Evolutionary conservation across 371 early-diverging fungal species (phyloP).

Genomic region (Umbelopsis sp.): DNA sequence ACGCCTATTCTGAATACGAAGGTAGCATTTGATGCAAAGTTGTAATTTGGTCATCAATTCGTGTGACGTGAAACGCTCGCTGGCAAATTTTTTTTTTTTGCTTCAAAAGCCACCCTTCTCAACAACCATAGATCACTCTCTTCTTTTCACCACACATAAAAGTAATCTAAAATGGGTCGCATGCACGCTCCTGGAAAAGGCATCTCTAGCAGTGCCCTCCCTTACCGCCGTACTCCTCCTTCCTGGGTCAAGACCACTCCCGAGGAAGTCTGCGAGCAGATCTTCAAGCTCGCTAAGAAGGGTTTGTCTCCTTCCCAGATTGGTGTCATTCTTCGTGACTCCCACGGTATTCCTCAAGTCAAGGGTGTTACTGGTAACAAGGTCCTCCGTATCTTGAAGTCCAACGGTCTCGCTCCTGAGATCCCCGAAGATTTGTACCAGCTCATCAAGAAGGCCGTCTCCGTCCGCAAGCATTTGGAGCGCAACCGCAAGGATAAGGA

Average conservation of each 20-base stretch:
- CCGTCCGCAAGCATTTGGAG: slow-evolving; percentile 99
- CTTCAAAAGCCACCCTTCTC: neutral
- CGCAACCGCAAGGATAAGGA: slow-evolving; percentile 99
- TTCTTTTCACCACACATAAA: slow-evolving; percentile 18
- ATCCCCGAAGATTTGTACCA: slow-evolving; percentile 99
- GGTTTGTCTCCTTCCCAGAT: slow-evolving; percentile 99
- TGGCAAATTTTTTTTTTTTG: neutral
- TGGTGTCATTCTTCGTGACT: slow-evolving; percentile 98
- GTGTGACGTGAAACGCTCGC: neutral
- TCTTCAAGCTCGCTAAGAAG: slow-evolving; percentile 99
- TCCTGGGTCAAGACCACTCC: slow-evolving; percentile 96
- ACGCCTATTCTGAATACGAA: no score
- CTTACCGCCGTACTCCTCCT: slow-evolving; percentile 98
- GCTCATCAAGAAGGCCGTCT: slow-evolving; percentile 99
- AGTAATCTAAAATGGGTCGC: slow-evolving; percentile 18
- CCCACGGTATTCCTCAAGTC: slow-evolving; percentile 96
- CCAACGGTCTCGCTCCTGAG: slow-evolving; percentile 75
- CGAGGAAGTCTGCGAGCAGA: slow-evolving; percentile 98
- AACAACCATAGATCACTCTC: neutral
- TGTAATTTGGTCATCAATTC: neutral
- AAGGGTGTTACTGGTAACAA: slow-evolving; percentile 95
- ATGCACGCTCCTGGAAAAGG: slow-evolving; percentile 98
- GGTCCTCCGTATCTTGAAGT: slow-evolving; percentile 93
- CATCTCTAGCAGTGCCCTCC: slow-evolving; percentile 98
- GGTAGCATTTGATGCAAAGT: neutral